Base-by-base conservation (phyloP, 352 stramenopile species). In the Globisporangium carolinianum region DNA sequence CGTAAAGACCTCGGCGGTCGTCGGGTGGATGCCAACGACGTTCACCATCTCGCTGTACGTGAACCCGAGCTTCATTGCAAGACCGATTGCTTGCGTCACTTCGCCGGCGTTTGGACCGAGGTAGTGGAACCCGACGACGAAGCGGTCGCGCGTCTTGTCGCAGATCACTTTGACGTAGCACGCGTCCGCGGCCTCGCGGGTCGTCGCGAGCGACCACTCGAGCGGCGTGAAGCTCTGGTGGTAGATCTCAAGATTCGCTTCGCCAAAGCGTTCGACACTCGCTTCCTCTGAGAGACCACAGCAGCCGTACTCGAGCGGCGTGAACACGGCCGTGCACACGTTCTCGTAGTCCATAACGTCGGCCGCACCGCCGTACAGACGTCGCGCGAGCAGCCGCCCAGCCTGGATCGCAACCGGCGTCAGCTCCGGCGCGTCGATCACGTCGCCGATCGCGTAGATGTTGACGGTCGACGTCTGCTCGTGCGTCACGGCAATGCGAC, bases 371-470 rank as follows among this genome's bases (percentile, higher is more conserved):
- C 83, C 88, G 72, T 95, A 99, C 36, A 99, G 70, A 52, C 95
- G 94, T 17, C 90, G 85, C 42, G 93, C 83, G n/a, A 99, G 79
- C 38, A 88, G 62, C 37, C 81, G 79, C 46, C 96, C 96, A 4
- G 95, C 92, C 68, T 98, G 89, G 61, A 99, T 99, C 6, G 97
- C 97, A 43, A 99, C 97, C 4, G 97, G 97, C 10, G 97, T 99
- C 43, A 99, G 83, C 75, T 99, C 97, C 0, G 94, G 96, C 57
- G 86, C 92, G 53, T 98, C 90, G 68, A 98, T 95, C 12, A 98
- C 95, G 83, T 99, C 96, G 37, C 97, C 97, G 55, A 99, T 94
- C 15, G 95, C 97, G 66, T 98, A 99, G 61, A 99, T 94, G 71
- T 98, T 97, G 14, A 93, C 77, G 53, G 91, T 91, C 49, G 81